Percentiles rank a stretch among this genome's conserved stretches.
These are phyloP conservation scores for Citeromyces nyonsensis DNA, from an alignment of 805 yeast genomes.

Conservation along the genomic window DNA sequence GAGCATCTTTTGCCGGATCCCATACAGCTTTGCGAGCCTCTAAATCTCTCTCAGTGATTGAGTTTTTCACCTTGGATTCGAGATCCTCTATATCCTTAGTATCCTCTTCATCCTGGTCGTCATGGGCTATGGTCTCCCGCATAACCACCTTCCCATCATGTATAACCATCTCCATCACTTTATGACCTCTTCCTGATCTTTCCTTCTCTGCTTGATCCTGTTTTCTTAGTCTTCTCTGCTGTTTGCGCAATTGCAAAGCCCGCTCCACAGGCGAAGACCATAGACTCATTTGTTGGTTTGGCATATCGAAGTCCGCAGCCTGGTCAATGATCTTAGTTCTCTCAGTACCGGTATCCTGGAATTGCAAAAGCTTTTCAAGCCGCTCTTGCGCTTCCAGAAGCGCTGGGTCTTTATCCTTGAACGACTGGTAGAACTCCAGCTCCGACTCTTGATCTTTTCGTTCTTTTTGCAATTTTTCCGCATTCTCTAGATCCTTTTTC, in stretches of 20 bases:
- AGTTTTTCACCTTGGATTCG: slow-evolving; percentile 1
- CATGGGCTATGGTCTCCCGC: slow-evolving; percentile 24
- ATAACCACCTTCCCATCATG: slow-evolving; percentile 66
- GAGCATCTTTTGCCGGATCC: slow-evolving; percentile 19
- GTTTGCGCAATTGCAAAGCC: slow-evolving; percentile 75
- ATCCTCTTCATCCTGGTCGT: slow-evolving; percentile 10
- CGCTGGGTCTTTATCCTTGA: slow-evolving; percentile 35
- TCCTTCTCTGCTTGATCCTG: slow-evolving; percentile 42
- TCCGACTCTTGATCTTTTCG: slow-evolving; percentile 24
- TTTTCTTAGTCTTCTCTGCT: slow-evolving; percentile 59
- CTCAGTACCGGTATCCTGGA: slow-evolving; percentile 78
- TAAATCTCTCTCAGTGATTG: neutral
- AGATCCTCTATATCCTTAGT: slow-evolving; percentile 11
- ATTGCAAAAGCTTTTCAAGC: slow-evolving; percentile 57
- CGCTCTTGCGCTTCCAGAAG: slow-evolving; percentile 56
- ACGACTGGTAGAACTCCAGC: slow-evolving; percentile 23
- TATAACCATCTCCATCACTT: slow-evolving; percentile 64
- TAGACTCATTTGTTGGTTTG: slow-evolving; percentile 36
- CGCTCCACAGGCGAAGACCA: slow-evolving; percentile 87
- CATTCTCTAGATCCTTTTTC: slow-evolving; percentile 15
- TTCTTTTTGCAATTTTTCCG: slow-evolving; percentile 20
- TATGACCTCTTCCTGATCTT: slow-evolving; percentile 59
- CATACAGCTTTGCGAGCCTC: slow-evolving; percentile 13
- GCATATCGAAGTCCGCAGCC: slow-evolving; percentile 73
- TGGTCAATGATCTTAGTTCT: slow-evolving; percentile 87